Conservation (phyloP, 768 basidiomycete genomes). For the Amanita exitialis region DNA sequence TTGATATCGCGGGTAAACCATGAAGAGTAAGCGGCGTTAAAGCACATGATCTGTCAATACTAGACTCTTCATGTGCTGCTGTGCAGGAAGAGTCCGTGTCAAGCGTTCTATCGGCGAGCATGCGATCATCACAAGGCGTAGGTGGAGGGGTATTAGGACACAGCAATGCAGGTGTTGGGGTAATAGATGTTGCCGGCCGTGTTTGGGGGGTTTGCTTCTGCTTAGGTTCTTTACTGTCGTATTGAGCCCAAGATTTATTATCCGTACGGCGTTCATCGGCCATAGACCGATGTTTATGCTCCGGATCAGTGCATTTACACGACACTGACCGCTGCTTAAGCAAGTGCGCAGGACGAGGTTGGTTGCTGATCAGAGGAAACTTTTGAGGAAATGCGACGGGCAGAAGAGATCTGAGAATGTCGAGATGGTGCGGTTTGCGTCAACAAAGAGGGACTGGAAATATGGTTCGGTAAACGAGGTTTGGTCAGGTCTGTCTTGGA, state of each 20-base stretch:
- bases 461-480: slow-evolving; percentile 7
- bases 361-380: slow-evolving; percentile 28
- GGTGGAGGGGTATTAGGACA: slow-evolving; percentile 22
- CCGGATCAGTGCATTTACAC: slow-evolving; percentile 16
- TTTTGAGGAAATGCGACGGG: slow-evolving; percentile 19
- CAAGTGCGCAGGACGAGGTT: slow-evolving; percentile 32
- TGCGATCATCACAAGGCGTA: not conserved
- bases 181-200: slow-evolving; percentile 15
- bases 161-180: slow-evolving; percentile 17
- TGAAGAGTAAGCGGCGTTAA: not conserved
- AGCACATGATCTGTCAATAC: not conserved
- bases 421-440: slow-evolving; percentile 52
- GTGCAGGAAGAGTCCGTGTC: not conserved
- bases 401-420: slow-evolving; percentile 15
- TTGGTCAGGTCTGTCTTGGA: slow-evolving; percentile 7
- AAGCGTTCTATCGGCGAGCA: not conserved
- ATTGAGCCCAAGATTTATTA: slow-evolving; percentile 13
- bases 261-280: slow-evolving; percentile 11
- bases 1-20: slow-evolving; percentile 41
- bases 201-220: slow-evolving; percentile 8
- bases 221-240: not conserved
- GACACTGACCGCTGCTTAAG: slow-evolving; percentile 21
- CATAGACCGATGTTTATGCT: slow-evolving; percentile 11
- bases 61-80: not conserved
- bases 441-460: slow-evolving; percentile 37